These are phyloP conservation scores for Solanum hybrid DNA, from an alignment of 305 asterid species.

Conservation along the genomic window DNA sequence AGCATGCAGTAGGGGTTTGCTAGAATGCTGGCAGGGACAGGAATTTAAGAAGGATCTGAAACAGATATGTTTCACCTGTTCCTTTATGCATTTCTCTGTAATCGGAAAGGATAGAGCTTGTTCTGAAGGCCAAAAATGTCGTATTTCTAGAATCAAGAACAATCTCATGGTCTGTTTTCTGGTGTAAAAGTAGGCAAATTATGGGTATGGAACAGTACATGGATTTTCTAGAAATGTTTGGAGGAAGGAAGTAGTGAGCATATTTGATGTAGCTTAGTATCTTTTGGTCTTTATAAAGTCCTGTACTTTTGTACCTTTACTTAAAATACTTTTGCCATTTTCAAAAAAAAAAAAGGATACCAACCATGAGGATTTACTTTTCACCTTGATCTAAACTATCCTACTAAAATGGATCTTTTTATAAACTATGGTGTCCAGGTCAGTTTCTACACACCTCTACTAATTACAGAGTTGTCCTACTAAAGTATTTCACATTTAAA, in stretches of 20 bases:
- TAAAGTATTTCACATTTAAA: neutral
- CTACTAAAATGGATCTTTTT: neutral
- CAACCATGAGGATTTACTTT: neutral
- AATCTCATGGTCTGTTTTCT: neutral
- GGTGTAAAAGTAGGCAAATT: neutral
- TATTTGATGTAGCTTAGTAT: neutral
- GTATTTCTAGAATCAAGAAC: neutral
- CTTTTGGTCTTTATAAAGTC: neutral
- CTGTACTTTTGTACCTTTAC: neutral
- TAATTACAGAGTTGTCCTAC: neutral
- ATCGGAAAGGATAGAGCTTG: neutral
- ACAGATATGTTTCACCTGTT: neutral
- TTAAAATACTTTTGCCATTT: neutral
- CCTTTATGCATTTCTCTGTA: neutral
- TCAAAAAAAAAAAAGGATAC: neutral
- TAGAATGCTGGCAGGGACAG: neutral
- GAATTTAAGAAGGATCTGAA: neutral
- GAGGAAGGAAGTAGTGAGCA: neutral
- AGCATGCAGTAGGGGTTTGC: neutral
- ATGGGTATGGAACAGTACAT: neutral
- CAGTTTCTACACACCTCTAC: neutral
- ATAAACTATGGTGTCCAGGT: neutral
- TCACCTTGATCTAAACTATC: neutral
- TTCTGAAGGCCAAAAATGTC: neutral
- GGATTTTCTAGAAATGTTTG: neutral